phyloP scores from a whole-genome alignment of 768 basidiomycete species.

The Tricholomella constricta region DNA sequence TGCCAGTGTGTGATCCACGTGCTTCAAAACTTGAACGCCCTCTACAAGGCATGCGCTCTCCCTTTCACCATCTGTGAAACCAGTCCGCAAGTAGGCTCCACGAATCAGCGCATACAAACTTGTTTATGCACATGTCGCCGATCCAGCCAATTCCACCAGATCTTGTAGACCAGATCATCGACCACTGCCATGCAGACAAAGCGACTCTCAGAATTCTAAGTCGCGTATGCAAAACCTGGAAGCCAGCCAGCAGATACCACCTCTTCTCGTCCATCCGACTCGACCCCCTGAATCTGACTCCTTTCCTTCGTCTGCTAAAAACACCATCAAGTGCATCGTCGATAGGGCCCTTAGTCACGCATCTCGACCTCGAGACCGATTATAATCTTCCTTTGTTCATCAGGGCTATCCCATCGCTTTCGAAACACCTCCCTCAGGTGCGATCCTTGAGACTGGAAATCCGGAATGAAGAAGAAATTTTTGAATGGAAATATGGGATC shows the following conservation, averaged over 20 bases:
- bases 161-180: background rate
- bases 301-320: background rate
- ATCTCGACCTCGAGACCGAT: background rate
- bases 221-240: background rate
- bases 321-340: background rate
- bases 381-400: background rate
- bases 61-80: too few relatives aligned
- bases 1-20: too few relatives aligned
- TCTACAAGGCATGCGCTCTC: too few relatives aligned
- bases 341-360: background rate
- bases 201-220: background rate
- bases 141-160: conserved; percentile 6
- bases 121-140: too few relatives aligned
- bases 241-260: background rate
- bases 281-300: background rate
- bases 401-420: background rate
- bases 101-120: too few relatives aligned
- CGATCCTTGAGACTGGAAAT: background rate
- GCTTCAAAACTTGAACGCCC: too few relatives aligned
- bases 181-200: background rate
- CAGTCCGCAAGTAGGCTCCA: too few relatives aligned
- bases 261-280: conserved; percentile 2
- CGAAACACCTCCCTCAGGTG: background rate
- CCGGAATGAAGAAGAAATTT: background rate
- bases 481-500: background rate